phyloP scores from a whole-genome alignment of 352 stramenopile species.

The Plasmopara muralis region DNA sequence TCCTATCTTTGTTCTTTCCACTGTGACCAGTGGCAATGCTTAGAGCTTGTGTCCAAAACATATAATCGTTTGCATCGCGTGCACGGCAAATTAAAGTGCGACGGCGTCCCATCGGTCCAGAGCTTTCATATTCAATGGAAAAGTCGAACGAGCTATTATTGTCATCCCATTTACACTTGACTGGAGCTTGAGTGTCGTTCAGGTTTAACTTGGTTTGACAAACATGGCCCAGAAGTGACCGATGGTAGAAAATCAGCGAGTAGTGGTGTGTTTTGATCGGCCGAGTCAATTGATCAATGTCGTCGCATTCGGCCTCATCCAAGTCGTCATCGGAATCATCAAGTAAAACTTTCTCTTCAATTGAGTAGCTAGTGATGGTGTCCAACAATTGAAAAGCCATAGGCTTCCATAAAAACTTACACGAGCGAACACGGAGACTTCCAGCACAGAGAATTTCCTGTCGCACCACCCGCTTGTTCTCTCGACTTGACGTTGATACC shows the following conservation, averaged over 20 bases:
- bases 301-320: slow-evolving; percentile 18
- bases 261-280: slow-evolving; percentile 24
- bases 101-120: slow-evolving; percentile 9
- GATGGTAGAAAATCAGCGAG: slow-evolving; percentile 26
- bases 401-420: slow-evolving; percentile 32
- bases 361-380: slow-evolving; percentile 19
- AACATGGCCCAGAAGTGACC: slow-evolving; percentile 23
- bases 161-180: slow-evolving; percentile 20
- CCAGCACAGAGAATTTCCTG: slow-evolving; percentile 22
- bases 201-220: slow-evolving; percentile 26
- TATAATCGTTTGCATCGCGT: slow-evolving; percentile 25
- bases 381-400: slow-evolving; percentile 24
- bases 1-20: slow-evolving; percentile 14
- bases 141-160: slow-evolving; percentile 30
- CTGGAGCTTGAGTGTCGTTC: slow-evolving; percentile 11
- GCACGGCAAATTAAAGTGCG: slow-evolving; percentile 21
- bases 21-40: slow-evolving; percentile 14
- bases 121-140: slow-evolving; percentile 20
- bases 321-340: slow-evolving; percentile 21
- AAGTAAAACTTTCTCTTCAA: slow-evolving; percentile 19
- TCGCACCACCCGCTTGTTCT: slow-evolving; percentile 17
- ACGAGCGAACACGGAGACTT: slow-evolving; percentile 26
- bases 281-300: slow-evolving; percentile 20
- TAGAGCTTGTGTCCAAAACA: slow-evolving; percentile 27
- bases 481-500: slow-evolving; percentile 4